Base-by-base conservation (phyloP, 768 basidiomycete species). In the Amanita pseudoporphyria region DNA sequence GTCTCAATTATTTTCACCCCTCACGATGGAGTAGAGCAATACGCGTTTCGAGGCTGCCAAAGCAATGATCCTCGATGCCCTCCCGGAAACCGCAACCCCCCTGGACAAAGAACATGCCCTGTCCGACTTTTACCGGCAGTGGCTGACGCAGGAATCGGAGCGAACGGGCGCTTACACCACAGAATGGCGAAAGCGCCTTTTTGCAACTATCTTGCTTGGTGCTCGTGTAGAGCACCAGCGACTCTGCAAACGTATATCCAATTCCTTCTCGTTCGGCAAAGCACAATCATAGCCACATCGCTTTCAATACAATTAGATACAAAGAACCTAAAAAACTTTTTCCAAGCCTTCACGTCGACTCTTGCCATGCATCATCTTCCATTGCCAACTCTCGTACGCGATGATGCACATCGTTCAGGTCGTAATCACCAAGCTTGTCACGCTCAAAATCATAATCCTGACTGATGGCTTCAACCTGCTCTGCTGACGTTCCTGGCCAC, bases 11-110 rank as follows among this genome's bases (percentile, higher is more conserved):
- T 30, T 9, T n/a, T 40, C 31, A 35, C 30, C 28, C 36, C 49
- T 53, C 41, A 31, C 30, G 38, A 18, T 26, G 14, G 52, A n/a
- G 6, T 57, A 92, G 89, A 86, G 78, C 61, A 92, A 92, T 60
- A 70, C 73, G 9, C 81, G 88, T n/a, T 91, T 89, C 60, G 79
- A 87, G 59, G 70, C 74, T 7, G 86, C 79, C 30, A 86, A 83
- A 64, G 64, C 72, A 19, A 71, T 77, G 9, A 67, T 79, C 19
- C 69, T 88, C 10, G 59, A 69, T 7, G 71, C 78, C 47, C 71
- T 87, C 22, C 81, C 82, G 0, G 59, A 69, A 7, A 63, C 70
- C 2, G 67, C 76, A 6, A 68, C 77, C 0, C 43, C 70, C 0
- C 68, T 77, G 37, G 76, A 77, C 58, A 81, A 73, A 57, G 87